phyloP scores from a whole-genome alignment of 1,284 basidiomycete genomes.

The Tilletia caries region DNA sequence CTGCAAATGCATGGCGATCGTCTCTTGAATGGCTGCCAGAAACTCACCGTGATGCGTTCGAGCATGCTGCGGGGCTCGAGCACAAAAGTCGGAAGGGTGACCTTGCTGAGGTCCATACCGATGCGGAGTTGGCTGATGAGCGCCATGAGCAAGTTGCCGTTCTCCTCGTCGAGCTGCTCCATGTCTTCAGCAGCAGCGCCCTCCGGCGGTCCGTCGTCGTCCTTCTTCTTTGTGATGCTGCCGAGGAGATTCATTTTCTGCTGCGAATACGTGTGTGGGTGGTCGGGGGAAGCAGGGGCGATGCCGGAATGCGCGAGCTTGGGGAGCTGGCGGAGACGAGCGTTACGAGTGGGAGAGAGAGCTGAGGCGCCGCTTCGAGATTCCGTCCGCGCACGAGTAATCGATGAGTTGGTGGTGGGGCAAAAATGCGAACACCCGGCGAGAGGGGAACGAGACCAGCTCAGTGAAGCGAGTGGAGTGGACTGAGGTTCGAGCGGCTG shows the following conservation, averaged over 20 bases:
- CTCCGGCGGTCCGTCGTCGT: conserved; percentile 39
- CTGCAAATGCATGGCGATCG: neutral
- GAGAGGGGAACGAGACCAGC: no score
- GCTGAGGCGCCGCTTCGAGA: no score
- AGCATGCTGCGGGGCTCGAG: conserved; percentile 53
- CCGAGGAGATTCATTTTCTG: conserved; percentile 20
- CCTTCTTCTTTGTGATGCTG: conserved; percentile 42
- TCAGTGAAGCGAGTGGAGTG: neutral
- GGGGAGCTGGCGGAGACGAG: no score
- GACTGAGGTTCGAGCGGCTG: neutral
- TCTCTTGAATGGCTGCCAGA: neutral
- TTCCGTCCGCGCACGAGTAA: no score
- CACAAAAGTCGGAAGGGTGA: conserved; percentile 61
- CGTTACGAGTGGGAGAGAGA: no score
- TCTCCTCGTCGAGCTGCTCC: conserved; percentile 56
- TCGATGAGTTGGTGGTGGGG: no score
- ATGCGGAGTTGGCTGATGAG: conserved; percentile 80
- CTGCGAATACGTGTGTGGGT: neutral
- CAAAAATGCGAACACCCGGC: no score
- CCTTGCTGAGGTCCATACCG: conserved; percentile 92
- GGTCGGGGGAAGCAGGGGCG: neutral
- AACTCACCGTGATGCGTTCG: conserved; percentile 52
- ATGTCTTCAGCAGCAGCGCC: conserved; percentile 51
- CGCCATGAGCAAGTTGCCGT: conserved; percentile 55
- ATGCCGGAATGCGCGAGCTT: no score